These are phyloP conservation scores for Magnaporthiopsis poae DNA, from an alignment of 2,329 filamentous ascomycete genomes.

Conservation along the genomic window DNA sequence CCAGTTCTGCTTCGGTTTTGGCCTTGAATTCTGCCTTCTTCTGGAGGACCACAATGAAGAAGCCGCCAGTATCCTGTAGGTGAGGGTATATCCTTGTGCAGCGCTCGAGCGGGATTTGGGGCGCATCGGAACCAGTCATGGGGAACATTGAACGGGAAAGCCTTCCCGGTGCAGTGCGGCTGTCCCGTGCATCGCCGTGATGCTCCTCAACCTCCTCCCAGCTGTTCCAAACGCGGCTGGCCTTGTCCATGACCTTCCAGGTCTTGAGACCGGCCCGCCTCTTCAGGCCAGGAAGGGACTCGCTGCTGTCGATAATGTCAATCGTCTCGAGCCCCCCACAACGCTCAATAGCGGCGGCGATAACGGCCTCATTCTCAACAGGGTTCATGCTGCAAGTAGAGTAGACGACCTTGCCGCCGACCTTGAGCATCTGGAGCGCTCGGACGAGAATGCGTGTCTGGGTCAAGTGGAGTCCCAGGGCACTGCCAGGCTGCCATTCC, in stretches of 20 bases:
- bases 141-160: conserved; percentile 74
- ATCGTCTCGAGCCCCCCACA: conserved; percentile 79
- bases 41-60: conserved; percentile 92
- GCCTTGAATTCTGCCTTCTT: conserved; percentile 80
- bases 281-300: conserved; percentile 66
- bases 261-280: conserved; percentile 64
- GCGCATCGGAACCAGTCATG: conserved; percentile 28
- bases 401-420: conserved; percentile 88
- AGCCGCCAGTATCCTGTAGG: conserved; percentile 88
- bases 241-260: conserved; percentile 90
- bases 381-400: conserved; percentile 99
- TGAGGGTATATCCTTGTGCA: conserved; percentile 94
- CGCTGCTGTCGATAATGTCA: conserved; percentile 71
- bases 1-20: conserved; percentile 53
- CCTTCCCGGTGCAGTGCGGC: conserved; percentile 50
- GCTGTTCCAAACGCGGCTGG: conserved; percentile 64
- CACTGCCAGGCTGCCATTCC: conserved; percentile 84
- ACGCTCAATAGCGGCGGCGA: conserved; percentile 77
- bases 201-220: conserved; percentile 74
- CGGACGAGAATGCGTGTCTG: conserved; percentile 85
- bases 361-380: conserved; percentile 88
- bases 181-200: conserved; percentile 47
- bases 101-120: conserved; percentile 68
- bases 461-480: conserved; percentile 73
- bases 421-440: conserved; percentile 90